These are phyloP conservation scores for Mycena haematopus DNA, from an alignment of 768 basidiomycete species.

Conservation along the genomic window DNA sequence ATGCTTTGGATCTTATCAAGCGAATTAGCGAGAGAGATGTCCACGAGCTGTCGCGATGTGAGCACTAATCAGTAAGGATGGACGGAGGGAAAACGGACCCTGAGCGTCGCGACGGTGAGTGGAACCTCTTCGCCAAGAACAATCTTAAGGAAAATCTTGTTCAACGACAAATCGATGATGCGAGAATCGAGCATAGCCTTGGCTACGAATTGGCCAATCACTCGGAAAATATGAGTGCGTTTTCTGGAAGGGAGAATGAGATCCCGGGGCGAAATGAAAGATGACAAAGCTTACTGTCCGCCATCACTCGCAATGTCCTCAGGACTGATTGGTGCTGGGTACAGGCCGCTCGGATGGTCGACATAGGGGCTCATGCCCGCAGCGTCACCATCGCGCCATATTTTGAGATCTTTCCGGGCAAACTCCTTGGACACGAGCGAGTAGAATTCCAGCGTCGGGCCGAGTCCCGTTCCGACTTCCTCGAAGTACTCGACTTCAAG, in stretches of 20 bases:
- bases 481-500: constrained; percentile 99
- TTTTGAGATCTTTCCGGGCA: constrained; percentile 82
- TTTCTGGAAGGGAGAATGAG: constrained; percentile 56
- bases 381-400: constrained; percentile 90
- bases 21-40: constrained; percentile 84
- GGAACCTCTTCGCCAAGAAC: constrained; percentile 89
- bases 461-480: constrained; percentile 97
- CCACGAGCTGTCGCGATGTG: constrained; percentile 67
- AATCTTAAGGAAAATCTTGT: constrained; percentile 92
- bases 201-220: constrained; percentile 95
- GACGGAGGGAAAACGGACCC: constrained; percentile 51
- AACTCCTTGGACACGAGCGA: constrained; percentile 97
- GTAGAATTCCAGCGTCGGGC: constrained; percentile 98
- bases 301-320: constrained; percentile 76
- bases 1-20: constrained; percentile 80
- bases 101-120: constrained; percentile 81
- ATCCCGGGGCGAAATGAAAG: constrained; percentile 3
- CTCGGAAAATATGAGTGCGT: constrained; percentile 83
- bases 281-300: constrained; percentile 63
- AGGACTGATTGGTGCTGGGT: constrained; percentile 80
- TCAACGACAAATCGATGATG: constrained; percentile 95
- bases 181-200: constrained; percentile 97
- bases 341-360: constrained; percentile 83
- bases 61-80: constrained; percentile 6
- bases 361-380: constrained; percentile 72